Evolutionary conservation across 2,329 filamentous ascomycete species (phyloP).

Genomic region (Alternaria hordeiaustralica): DNA sequence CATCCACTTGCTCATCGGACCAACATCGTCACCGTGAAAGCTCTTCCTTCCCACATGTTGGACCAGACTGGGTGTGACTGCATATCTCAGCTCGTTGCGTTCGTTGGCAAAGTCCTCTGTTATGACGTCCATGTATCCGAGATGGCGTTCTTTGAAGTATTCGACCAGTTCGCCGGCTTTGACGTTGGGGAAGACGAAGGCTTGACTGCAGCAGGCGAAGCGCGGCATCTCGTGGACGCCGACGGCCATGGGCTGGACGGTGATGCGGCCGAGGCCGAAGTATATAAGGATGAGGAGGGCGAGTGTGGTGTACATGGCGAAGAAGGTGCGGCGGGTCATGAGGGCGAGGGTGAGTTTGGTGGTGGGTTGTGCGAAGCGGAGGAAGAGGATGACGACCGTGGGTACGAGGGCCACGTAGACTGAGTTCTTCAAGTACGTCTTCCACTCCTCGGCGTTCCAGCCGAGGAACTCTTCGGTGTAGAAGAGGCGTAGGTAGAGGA

Average conservation of each 20-base stretch:
- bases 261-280: conserved; percentile 51
- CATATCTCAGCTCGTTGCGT: conserved; percentile 49
- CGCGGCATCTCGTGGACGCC: conserved; percentile 51
- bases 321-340: conserved; percentile 26
- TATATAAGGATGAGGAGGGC: conserved; percentile 38
- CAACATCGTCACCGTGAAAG: conserved; percentile 42
- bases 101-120: conserved; percentile 53
- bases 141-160: conserved; percentile 40
- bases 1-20: conserved; percentile 33
- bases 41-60: conserved; percentile 55
- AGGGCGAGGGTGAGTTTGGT: conserved; percentile 27
- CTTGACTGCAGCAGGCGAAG: conserved; percentile 56
- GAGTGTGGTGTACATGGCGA: conserved; percentile 25
- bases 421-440: conserved; percentile 46
- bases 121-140: conserved; percentile 50
- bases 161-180: conserved; percentile 35
- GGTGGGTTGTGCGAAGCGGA: conserved; percentile 30
- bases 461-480: conserved; percentile 55
- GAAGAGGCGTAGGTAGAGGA: conserved; percentile 56
- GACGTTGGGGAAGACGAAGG: conserved; percentile 51
- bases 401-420: conserved; percentile 27
- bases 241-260: conserved; percentile 43
- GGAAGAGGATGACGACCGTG: conserved; percentile 29
- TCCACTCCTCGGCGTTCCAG: conserved; percentile 55
- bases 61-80: conserved; percentile 52